These are phyloP conservation scores for Gracilaria vermiculophylla DNA, from an alignment of 23 red algal species.

Conservation along the genomic window DNA sequence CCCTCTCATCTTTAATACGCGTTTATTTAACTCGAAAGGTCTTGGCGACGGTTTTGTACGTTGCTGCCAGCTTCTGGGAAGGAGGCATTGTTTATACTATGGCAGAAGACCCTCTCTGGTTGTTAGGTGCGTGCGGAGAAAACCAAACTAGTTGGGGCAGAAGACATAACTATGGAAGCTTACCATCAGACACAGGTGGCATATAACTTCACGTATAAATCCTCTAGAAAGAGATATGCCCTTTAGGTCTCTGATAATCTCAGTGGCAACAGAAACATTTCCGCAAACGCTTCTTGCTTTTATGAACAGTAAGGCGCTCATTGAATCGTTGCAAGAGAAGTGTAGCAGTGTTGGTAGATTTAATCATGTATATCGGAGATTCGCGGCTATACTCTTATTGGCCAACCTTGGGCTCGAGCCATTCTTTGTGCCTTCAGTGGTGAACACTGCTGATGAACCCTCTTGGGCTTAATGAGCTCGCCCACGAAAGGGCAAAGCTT, in stretches of 20 bases:
- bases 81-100: not conserved
- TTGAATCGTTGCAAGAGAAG: not conserved
- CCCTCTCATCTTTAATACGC: not conserved
- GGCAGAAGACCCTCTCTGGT: not conserved
- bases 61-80: not conserved
- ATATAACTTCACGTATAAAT: not conserved
- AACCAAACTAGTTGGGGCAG: not conserved
- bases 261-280: not conserved
- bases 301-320: not conserved
- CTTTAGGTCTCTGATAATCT: not conserved
- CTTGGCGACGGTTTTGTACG: not conserved
- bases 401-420: not conserved
- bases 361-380: not conserved
- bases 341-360: not conserved
- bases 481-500: not conserved
- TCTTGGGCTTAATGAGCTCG: not conserved
- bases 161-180: not conserved
- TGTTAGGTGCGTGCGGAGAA: not conserved
- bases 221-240: not conserved
- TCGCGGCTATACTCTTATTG: not conserved
- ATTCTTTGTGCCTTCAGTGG: not conserved
- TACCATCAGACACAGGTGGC: not conserved
- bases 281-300: not conserved
- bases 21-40: not conserved
- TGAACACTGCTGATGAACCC: not conserved